Base-by-base conservation (phyloP, 2,329 filamentous ascomycete species). In the Orbilia brochopaga region DNA sequence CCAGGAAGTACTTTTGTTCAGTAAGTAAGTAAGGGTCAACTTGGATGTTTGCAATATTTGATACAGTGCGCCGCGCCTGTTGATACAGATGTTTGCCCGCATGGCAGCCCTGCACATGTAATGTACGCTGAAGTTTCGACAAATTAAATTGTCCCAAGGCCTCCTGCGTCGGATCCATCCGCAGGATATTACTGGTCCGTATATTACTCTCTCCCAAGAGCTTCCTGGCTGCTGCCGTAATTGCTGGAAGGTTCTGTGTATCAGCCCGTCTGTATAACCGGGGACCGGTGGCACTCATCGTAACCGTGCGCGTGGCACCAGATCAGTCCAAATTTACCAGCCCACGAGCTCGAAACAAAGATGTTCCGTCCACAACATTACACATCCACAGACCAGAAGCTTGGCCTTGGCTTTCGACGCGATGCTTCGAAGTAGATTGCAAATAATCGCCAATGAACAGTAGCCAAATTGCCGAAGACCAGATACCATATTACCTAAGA, bases 91-190 rank as follows among this genome's bases (percentile, higher is more conserved):
- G 44, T 48, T 48, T 48, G 44, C 44, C 21, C 44, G 19, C 44
- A 48, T 23, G 19, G n/a, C 15, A 21, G 15, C 11, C 44, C 44
- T 48, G 44, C 44, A 23, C n/a, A n/a, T n/a, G n/a, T n/a, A n/a
- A n/a, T n/a, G n/a, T n/a, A n/a, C 15, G n/a, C 21, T 48, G 15
- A 19, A 48, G 19, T 19, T 19, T 48, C 44, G n/a, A 19, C 44
- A 48, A 48, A 48, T 48, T 48, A 48, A 48, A 48, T 48, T 48
- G 19, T 48, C 19, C 44, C 44, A 19, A 48, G 44, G 44, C 44
- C 44, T 48, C 44, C 44, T 48, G 44, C 44, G 17, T 48, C 44
- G 19, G 19, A 48, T 23, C n/a, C 44, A 19, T 32, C 27, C 27
- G 8, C 27, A 32, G 27, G 27, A 32, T 32, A 3, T 32, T 32